phyloP scores from a whole-genome alignment of 306 rosid genomes.

The Casuarina glauca region DNA sequence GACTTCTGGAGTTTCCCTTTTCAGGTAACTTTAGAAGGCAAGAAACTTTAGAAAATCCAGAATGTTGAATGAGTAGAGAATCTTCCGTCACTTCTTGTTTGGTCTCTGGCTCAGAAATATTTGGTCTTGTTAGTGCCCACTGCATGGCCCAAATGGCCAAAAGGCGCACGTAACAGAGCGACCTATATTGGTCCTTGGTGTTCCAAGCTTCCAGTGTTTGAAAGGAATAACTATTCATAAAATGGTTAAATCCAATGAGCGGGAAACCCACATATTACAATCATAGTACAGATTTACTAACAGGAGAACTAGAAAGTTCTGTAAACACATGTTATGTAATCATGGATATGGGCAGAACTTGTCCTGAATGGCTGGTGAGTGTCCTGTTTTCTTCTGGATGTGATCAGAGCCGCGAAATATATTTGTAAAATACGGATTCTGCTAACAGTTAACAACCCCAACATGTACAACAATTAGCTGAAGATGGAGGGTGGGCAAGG shows the following conservation, averaged over 20 bases:
- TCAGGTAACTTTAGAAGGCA: conserved; percentile 60
- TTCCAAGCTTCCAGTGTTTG: conserved; percentile 97
- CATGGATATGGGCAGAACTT: background rate
- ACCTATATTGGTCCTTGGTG: conserved; percentile 57
- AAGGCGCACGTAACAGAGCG: conserved; percentile 87
- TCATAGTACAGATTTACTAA: too few species aligned
- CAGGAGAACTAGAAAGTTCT: background rate
- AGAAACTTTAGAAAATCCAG: conserved; percentile 72
- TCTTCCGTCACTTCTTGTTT: conserved; percentile 47
- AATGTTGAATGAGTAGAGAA: conserved; percentile 44
- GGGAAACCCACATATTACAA: background rate
- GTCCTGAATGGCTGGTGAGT: background rate
- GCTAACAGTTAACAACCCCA: background rate
- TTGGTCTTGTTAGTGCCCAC: conserved; percentile 73
- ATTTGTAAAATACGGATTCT: background rate
- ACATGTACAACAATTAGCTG: background rate
- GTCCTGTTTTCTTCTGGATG: background rate
- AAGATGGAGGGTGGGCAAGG: background rate
- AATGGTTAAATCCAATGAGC: conserved; percentile 13
- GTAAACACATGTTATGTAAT: background rate
- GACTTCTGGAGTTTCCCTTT: conserved; percentile 49
- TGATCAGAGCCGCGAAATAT: too few species aligned
- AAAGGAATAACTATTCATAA: conserved; percentile 66
- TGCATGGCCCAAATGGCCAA: conserved; percentile 99
- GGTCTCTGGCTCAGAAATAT: conserved; percentile 28